Percentiles rank a stretch among this genome's conserved stretches.
Evolutionary conservation across 225 moss, liverwort and hornwort species (phyloP).

Genomic region (Anthoceros angustus): DNA sequence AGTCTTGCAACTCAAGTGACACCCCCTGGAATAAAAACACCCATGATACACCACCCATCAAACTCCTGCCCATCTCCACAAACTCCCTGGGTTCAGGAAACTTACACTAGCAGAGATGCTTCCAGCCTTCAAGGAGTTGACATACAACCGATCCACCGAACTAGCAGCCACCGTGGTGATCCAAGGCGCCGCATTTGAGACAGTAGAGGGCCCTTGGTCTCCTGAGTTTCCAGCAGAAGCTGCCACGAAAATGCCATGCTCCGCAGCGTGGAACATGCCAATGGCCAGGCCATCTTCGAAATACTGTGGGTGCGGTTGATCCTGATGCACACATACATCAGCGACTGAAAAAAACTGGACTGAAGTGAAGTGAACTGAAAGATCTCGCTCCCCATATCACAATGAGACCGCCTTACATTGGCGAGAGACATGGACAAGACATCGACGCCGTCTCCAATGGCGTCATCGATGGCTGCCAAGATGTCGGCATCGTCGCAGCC

Average conservation of each 20-base stretch:
- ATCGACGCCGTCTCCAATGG: not conserved
- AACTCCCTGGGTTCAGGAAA: not conserved
- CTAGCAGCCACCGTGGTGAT: constrained; percentile 1
- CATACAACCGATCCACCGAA: not conserved
- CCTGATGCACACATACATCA: not conserved
- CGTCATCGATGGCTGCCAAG: not conserved
- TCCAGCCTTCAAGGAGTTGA: not conserved
- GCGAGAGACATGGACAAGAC: not conserved
- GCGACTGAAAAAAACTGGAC: not conserved
- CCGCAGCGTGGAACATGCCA: not conserved
- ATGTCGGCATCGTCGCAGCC: not conserved
- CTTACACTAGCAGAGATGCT: not conserved
- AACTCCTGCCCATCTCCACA: too few species aligned
- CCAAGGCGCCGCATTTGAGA: not conserved
- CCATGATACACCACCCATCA: too few species aligned
- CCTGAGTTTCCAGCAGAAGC: not conserved
- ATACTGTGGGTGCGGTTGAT: not conserved
- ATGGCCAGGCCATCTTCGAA: not conserved
- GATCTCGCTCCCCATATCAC: not conserved
- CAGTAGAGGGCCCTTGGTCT: not conserved
- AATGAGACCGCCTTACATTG: not conserved
- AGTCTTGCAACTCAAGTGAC: not conserved
- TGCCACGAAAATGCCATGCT: not conserved
- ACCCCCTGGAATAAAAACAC: too few species aligned
- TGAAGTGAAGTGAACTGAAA: not conserved